Evolutionary conservation across 192 early-diverging fungal species (phyloP).

Genomic region (Piromyces sp.): DNA sequence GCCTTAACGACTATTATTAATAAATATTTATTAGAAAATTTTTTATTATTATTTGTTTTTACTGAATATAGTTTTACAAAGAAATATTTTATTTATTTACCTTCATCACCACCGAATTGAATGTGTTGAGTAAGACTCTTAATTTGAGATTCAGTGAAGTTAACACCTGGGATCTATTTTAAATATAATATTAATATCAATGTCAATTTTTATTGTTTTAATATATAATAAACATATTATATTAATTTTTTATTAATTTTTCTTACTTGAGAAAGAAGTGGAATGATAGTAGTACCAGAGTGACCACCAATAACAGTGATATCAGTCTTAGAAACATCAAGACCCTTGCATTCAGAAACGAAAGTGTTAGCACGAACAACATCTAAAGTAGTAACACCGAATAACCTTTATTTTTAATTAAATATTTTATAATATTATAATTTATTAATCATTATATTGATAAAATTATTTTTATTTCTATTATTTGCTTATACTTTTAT

Average conservation of each 20-base stretch:
- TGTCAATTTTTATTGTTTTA: no score
- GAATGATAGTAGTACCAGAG: constrained; percentile 48
- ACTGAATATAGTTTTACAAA: no score
- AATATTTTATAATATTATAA: no score
- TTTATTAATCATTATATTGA: background rate
- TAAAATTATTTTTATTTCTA: no score
- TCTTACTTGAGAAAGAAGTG: constrained; percentile 31
- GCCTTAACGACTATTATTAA: constrained; percentile 35
- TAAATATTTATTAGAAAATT: no score
- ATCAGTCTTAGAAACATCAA: constrained; percentile 15
- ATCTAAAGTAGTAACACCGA: constrained; percentile 47
- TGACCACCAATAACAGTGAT: constrained; percentile 46
- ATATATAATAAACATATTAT: background rate
- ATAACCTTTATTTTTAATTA: no score
- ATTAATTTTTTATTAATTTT: background rate
- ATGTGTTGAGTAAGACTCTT: constrained; percentile 39
- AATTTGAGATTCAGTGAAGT: constrained; percentile 30
- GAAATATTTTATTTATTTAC: no score
- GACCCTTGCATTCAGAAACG: constrained; percentile 23
- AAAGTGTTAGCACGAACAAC: constrained; percentile 43
- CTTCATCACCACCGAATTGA: constrained; percentile 49
- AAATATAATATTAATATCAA: background rate
- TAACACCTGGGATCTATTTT: constrained; percentile 2
- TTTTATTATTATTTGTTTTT: no score
- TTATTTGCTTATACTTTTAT: no score